These are phyloP conservation scores for Gossypium mustelinum DNA, from an alignment of 345 rosid genomes.

Conservation along the genomic window DNA sequence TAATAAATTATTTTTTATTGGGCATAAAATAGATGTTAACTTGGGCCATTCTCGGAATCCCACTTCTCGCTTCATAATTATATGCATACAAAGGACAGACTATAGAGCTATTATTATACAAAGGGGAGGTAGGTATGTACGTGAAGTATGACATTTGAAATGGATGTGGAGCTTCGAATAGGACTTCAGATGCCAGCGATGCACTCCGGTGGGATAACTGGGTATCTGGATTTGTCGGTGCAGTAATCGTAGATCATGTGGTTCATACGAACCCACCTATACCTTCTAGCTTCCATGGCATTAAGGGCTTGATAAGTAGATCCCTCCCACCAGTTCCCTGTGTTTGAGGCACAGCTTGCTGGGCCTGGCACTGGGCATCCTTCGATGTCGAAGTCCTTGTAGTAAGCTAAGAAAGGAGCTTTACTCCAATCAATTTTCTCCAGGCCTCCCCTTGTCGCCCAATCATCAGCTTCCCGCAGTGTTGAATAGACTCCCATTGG, in stretches of 20 bases:
- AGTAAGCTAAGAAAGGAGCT: constrained; percentile 79
- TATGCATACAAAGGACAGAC: too few relatives aligned
- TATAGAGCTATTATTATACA: neutral
- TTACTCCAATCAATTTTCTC: constrained; percentile 90
- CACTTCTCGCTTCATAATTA: too few relatives aligned
- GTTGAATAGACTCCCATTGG: constrained; percentile 90
- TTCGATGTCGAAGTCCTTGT: constrained; percentile 85
- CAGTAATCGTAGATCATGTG: constrained; percentile 95
- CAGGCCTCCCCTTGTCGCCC: constrained; percentile 97
- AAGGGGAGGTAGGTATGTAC: constrained; percentile 8
- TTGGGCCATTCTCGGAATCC: too few relatives aligned
- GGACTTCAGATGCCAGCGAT: constrained; percentile 48
- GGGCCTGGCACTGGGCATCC: constrained; percentile 90
- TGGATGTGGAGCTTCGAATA: neutral
- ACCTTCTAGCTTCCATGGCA: constrained; percentile 62
- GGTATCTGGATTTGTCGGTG: constrained; percentile 68
- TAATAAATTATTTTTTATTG: too few relatives aligned
- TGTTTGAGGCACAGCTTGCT: constrained; percentile 49
- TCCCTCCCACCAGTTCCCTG: constrained; percentile 87
- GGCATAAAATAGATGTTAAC: too few relatives aligned
- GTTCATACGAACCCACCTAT: constrained; percentile 88
- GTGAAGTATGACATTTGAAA: constrained; percentile 3
- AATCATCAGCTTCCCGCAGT: constrained; percentile 93
- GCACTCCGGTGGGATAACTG: constrained; percentile 78
- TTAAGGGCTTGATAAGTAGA: constrained; percentile 52